A percentile compares a stretch with the other conserved stretches of the same genome.
These are phyloP conservation scores for Pichia paraexigua DNA, from an alignment of 805 yeast species.

Conservation along the genomic window DNA sequence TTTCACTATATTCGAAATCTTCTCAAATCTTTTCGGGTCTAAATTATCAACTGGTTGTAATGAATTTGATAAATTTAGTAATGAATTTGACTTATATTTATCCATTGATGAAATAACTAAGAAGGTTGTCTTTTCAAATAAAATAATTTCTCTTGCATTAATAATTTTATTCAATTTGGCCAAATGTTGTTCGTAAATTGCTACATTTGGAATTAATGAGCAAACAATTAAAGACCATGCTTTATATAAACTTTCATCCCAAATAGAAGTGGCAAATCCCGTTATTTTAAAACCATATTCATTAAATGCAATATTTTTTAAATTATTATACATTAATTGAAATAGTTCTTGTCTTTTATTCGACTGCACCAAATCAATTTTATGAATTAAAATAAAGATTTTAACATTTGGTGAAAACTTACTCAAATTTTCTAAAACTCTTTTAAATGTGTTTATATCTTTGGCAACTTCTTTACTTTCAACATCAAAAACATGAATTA, in stretches of 20 bases:
- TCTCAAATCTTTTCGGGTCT: conserved; percentile 91
- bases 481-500: conserved; percentile 94
- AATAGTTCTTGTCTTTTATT: conserved; percentile 82
- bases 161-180: conserved; percentile 63
- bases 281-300: conserved; percentile 57
- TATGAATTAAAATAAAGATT: conserved; percentile 85
- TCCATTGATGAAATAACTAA: conserved; percentile 63
- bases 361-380: conserved; percentile 90
- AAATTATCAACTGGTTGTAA: conserved; percentile 25
- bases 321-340: conserved; percentile 71
- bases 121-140: conserved; percentile 91
- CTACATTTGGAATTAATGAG: conserved; percentile 87
- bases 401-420: conserved; percentile 86
- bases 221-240: conserved; percentile 98
- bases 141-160: conserved; percentile 81
- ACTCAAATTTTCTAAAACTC: conserved; percentile 72
- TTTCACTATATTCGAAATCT: conserved; percentile 87
- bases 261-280: conserved; percentile 92
- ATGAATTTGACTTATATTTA: conserved; percentile 11
- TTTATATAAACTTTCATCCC: conserved; percentile 93
- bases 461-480: conserved; percentile 86
- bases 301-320: conserved; percentile 58
- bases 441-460: conserved; percentile 85
- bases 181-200: conserved; percentile 66
- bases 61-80: conserved; percentile 3